Percentiles rank a stretch among this genome's conserved stretches.
These are phyloP conservation scores for Leccinum insolens DNA, from an alignment of 1,284 basidiomycete species.

Conservation along the genomic window DNA sequence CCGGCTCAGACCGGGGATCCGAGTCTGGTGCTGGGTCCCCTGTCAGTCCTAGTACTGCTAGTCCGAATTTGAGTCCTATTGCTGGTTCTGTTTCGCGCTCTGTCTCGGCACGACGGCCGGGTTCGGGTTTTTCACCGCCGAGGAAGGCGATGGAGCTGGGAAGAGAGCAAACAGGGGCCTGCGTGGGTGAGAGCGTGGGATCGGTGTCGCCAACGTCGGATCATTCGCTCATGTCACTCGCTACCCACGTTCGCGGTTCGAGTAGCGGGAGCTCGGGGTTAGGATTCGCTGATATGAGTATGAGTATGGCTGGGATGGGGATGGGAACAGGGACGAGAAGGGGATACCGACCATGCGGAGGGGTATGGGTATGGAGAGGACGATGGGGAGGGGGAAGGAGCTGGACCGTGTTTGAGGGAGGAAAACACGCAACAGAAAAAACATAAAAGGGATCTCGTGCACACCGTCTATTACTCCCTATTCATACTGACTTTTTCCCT, in stretches of 20 bases:
- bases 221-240: conserved; percentile 21
- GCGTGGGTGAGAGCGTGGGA: neutral
- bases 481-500: neutral
- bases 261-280: conserved; percentile 2
- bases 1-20: conserved; percentile 10
- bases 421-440: neutral
- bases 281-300: too few relatives aligned
- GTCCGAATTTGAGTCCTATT: too few relatives aligned
- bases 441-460: neutral
- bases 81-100: neutral
- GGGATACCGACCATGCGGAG: conserved; percentile 6
- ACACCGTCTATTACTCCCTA: neutral
- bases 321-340: too few relatives aligned
- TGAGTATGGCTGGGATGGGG: too few relatives aligned
- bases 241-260: conserved; percentile 7
- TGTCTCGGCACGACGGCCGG: neutral
- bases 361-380: neutral
- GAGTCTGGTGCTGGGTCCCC: neutral
- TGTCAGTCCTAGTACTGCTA: too few relatives aligned
- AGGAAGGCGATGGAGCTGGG: too few relatives aligned
- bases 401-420: conserved; percentile 4
- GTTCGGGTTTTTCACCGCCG: neutral
- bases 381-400: conserved; percentile 10
- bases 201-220: conserved; percentile 13
- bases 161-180: neutral